Evolutionary conservation across 108 stramenopile genomes (phyloP).

Genomic region (Nitzschia inconspicua): DNA sequence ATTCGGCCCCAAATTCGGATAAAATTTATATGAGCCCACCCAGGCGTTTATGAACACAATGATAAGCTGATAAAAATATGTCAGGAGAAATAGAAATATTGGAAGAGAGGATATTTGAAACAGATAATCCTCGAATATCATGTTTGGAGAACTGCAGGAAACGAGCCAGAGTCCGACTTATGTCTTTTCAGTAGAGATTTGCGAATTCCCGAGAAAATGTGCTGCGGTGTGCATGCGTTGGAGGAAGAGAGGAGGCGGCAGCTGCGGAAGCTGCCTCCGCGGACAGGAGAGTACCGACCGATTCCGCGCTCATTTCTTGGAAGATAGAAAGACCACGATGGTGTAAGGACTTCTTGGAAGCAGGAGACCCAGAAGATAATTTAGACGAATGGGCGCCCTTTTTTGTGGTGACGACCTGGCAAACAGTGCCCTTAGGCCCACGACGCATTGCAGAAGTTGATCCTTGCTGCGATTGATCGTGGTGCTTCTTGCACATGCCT

Average conservation of each 20-base stretch:
- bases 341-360: conserved; percentile 30
- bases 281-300: conserved; percentile 36
- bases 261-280: conserved; percentile 4
- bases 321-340: conserved; percentile 66
- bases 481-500: conserved; percentile 90
- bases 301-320: conserved; percentile 55
- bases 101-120: too few species aligned
- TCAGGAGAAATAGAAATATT: too few species aligned
- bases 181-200: neutral
- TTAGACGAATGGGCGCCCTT: neutral
- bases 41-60: too few species aligned
- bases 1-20: too few species aligned
- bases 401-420: neutral
- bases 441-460: neutral
- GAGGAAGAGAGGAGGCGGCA: neutral
- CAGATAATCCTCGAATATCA: too few species aligned
- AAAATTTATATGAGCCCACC: too few species aligned
- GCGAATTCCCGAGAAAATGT: conserved; percentile 25
- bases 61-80: too few species aligned
- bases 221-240: conserved; percentile 18
- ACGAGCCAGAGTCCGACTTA: too few species aligned
- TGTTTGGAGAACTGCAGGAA: too few species aligned
- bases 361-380: neutral
- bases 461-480: conserved; percentile 37
- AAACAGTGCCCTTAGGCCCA: neutral